Evolutionary conservation across 1,284 basidiomycete species (phyloP), one percentile per base, ranked within the genome.

Genomic region (Sporisorium reilianum): DNA sequence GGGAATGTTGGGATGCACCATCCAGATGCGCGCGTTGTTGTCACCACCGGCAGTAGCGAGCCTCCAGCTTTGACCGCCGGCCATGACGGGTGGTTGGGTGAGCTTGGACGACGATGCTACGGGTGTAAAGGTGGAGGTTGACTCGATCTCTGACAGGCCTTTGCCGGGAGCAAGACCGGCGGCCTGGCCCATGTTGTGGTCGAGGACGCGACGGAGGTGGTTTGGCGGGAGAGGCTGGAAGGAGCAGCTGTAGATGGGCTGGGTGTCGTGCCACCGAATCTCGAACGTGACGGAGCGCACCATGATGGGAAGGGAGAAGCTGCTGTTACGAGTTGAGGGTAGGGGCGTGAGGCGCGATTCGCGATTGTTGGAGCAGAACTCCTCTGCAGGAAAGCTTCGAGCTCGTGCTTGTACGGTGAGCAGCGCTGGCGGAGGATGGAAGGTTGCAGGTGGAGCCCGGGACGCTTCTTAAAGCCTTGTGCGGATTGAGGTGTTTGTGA

Each of bases 31-130:
- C 80, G 98, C 94, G 87, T 96, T 93, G 84, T 96, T 97, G 85
- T 99, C 96, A 82, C 96, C 96, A 49, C 96, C 96, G 11, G 92
- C 95, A 0, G 97, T 98, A 0, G 95, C 96, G 10, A 99, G 87
- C 72, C 93, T 89, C 88, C 97, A 98, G 54, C 90, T 88, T 63
- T 87, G 86, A 4, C 85, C 86, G 14, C 85, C 86, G 20, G 85
- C 82, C 50, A 76, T 72, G 34, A 80, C 66, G 25, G 79, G 75
- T 0, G 77, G 75, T 3, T 74, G 78, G 2, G 45, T 44, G 32
- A 61, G 56, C 57, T 70, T 75, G 40, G 73, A 68, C 2, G 71
- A 64, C n/a, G 71, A 74, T 6, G 64, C 52, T 18, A 60, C 41
- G 22, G 64, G 50, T 10, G 64, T 36, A 22, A 51, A 56, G 32